Evolutionary conservation across 2,329 filamentous ascomycete genomes (phyloP), one percentile per base, ranked within the genome.

Genomic region (Didymella sp.): DNA sequence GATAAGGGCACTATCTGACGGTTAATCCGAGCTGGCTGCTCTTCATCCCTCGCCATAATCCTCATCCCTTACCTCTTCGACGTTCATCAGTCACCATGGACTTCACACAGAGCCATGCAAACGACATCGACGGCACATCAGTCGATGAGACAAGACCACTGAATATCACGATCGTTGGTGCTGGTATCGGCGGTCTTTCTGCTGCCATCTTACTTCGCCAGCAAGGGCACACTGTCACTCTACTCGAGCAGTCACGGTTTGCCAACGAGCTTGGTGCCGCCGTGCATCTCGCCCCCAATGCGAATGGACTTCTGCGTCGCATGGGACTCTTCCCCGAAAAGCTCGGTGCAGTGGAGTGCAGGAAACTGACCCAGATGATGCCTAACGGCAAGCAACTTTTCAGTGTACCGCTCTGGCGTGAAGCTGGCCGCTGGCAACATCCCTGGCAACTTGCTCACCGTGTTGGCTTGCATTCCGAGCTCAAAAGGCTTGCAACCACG

Each of bases 251-350:
- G 66, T 86, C 84, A 0, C 75, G 76, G 1, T 81, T 87, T 30
- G 80, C 81, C 15, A 81, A 77, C 47, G 85, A 88, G 69, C 73
- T 79, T 1, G 86, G 86, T 0, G 85, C 86, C 3, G 86, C 86
- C 0, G 80, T 89, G n/a, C 85, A 88, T 64, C 69, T 89, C 4
- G 81, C 84, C 0, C 85, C 87, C 0, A 89, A 89, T 63, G 76
- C 81, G 2, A 86, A 87, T 68, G 83, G 84, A 0, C 71, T 88
- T 2, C 74, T 89, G 4, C 71, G 73, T 11, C 72, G 78, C 28
- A 70, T 82, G 45, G 80, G 81, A 0, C 61, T 83, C 1, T 69
- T 73, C 45, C 73, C 78, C 0, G 75, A 78, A 51, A 68, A 70
- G 0, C 75, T 75, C 38, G 79, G 79, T 2, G 77, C 80, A 1